Evolutionary conservation across 2,329 filamentous ascomycete genomes (phyloP).

Genomic region (Elsinoe fawcettii): DNA sequence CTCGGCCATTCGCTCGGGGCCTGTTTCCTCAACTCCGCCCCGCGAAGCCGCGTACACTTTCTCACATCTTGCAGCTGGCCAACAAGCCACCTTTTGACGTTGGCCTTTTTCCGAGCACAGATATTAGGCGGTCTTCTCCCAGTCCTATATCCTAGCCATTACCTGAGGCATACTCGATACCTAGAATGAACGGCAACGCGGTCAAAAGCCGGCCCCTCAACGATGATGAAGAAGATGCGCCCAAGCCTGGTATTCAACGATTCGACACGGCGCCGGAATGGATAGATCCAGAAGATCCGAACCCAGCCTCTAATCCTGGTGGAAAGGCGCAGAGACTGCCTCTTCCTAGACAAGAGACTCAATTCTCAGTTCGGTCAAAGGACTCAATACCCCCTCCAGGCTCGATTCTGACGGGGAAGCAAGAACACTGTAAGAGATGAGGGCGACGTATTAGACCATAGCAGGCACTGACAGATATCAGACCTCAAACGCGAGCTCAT

Average conservation of each 20-base stretch:
- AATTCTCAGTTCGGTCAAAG: constrained; percentile 28
- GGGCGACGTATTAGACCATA: constrained; percentile 14
- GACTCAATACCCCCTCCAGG: constrained; percentile 45
- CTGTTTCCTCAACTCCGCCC: background rate
- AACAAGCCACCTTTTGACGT: constrained; percentile 5
- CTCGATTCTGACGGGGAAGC: constrained; percentile 77
- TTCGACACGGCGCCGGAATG: constrained; percentile 20
- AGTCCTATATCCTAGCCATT: background rate
- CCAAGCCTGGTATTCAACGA: constrained; percentile 16
- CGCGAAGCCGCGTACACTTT: constrained; percentile 1
- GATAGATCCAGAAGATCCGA: constrained; percentile 11
- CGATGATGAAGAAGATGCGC: background rate
- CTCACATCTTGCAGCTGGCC: background rate
- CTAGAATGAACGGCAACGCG: constrained; percentile 9
- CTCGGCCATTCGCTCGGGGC: background rate
- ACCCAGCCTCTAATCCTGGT: background rate
- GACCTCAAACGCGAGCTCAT: constrained; percentile 95
- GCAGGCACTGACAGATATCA: constrained; percentile 31
- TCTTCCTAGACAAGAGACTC: constrained; percentile 9
- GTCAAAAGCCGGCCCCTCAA: background rate
- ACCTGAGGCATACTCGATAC: background rate
- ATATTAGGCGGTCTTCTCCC: background rate
- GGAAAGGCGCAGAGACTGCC: constrained; percentile 12
- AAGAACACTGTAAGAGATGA: constrained; percentile 75
- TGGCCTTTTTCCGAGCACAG: background rate